A percentile compares a stretch with the other conserved stretches of the same genome.
These are phyloP conservation scores for Gymnopilus dilepis DNA, from an alignment of 768 basidiomycete genomes.

Conservation along the genomic window DNA sequence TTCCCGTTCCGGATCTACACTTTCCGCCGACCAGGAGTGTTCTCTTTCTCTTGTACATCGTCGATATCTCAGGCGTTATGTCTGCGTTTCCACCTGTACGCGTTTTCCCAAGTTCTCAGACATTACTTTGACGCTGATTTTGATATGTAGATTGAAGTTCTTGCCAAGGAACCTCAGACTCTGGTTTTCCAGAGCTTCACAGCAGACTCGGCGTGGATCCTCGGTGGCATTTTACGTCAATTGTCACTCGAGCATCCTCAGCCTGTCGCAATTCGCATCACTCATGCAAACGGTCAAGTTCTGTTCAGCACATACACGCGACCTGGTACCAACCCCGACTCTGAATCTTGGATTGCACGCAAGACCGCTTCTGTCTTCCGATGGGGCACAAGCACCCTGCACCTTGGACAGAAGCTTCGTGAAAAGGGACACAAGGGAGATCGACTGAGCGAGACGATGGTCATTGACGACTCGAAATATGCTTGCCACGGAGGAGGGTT, in stretches of 20 bases:
- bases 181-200: slow-evolving; percentile 3
- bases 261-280: slow-evolving; percentile 9
- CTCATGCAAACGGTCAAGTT: slow-evolving; percentile 6
- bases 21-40: no score
- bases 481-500: slow-evolving; percentile 8
- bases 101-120: not conserved
- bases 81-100: not conserved
- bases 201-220: not conserved
- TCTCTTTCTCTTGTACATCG: no score
- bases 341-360: slow-evolving; percentile 6
- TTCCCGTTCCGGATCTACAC: no score
- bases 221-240: slow-evolving; percentile 1
- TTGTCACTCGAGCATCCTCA: not conserved
- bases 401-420: slow-evolving; percentile 6
- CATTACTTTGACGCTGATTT: not conserved
- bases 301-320: slow-evolving; percentile 6
- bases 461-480: slow-evolving; percentile 4
- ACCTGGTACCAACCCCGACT: slow-evolving; percentile 1
- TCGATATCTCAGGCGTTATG: not conserved
- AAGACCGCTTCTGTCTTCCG: slow-evolving; percentile 8
- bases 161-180: not conserved
- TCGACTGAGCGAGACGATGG: not conserved
- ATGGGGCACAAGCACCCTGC: slow-evolving; percentile 7
- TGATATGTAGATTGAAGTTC: not conserved
- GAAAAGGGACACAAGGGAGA: not conserved